phyloP scores from a whole-genome alignment of 2,329 filamentous ascomycete species.

The Aspergillus sp. region DNA sequence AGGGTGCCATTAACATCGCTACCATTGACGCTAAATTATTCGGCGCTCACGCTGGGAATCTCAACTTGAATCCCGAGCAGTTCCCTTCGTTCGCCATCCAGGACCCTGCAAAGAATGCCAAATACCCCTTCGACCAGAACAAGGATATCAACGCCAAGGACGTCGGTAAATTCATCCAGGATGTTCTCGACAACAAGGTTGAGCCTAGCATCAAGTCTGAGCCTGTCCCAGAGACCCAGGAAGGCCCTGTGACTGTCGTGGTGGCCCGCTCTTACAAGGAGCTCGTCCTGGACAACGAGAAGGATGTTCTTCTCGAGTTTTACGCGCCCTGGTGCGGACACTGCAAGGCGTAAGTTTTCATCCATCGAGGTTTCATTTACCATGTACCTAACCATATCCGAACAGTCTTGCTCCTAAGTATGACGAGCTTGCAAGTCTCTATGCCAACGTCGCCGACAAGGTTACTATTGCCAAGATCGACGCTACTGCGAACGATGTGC shows the following conservation, averaged over 20 bases:
- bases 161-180: conserved; percentile 77
- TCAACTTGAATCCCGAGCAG: conserved; percentile 92
- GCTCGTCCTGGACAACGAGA: conserved; percentile 84
- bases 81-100: conserved; percentile 99
- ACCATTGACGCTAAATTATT: conserved; percentile 94
- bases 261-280: conserved; percentile 94
- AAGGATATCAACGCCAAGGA: conserved; percentile 69
- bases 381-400: conserved; percentile 4
- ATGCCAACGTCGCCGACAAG: conserved; percentile 50
- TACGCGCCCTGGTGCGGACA: conserved; percentile 84
- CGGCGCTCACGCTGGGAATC: conserved; percentile 90
- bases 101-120: conserved; percentile 90
- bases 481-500: conserved; percentile 91
- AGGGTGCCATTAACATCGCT: conserved; percentile 93
- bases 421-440: conserved; percentile 58
- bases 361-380: not conserved
- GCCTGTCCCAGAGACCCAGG: conserved; percentile 88
- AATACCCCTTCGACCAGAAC: conserved; percentile 88
- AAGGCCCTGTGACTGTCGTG: conserved; percentile 79
- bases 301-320: conserved; percentile 97
- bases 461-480: conserved; percentile 84
- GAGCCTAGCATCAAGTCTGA: conserved; percentile 98
- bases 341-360: conserved; percentile 56
- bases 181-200: conserved; percentile 81
- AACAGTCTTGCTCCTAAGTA: conserved; percentile 60